A percentile compares a stretch with the other conserved stretches of the same genome.
Conservation (phyloP, 164 flowering plant genomes). For the Vitis cinerea region DNA sequence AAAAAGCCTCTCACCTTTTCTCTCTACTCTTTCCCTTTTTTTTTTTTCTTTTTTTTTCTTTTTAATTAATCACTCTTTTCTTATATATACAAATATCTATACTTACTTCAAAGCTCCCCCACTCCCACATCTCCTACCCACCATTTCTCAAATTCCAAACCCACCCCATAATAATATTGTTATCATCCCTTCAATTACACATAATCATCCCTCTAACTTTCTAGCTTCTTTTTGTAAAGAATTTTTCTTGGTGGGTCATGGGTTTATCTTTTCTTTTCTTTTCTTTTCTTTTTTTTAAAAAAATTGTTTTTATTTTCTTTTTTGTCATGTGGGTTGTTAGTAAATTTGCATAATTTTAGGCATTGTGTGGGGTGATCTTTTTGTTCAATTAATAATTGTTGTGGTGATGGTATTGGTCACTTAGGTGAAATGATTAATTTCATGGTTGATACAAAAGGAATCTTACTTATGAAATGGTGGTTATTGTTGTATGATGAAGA, state of each 20-base stretch:
- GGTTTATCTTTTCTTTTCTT: background rate
- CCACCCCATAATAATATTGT: conserved; percentile 28
- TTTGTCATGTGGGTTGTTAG: background rate
- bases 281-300: conserved; percentile 7
- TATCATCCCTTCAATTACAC: conserved; percentile 33
- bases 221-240: too few relatives aligned
- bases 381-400: conserved; percentile 4
- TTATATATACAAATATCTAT: too few relatives aligned
- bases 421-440: conserved; percentile 12
- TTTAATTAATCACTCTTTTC: background rate
- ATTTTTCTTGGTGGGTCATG: background rate
- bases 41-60: background rate
- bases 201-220: conserved; percentile 15
- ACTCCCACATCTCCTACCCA: conserved; percentile 26
- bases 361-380: background rate
- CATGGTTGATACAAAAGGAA: background rate
- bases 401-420: conserved; percentile 1
- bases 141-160: conserved; percentile 45
- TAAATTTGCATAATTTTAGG: conserved; percentile 13
- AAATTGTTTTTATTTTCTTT: background rate
- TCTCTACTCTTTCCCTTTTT: conserved; percentile 17
- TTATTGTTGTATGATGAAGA: too few relatives aligned
- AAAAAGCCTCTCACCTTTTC: conserved; percentile 52
- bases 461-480: too few relatives aligned
- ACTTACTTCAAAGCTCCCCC: background rate